phyloP scores from a whole-genome alignment of 1,139 yeast genomes.

The Candida pseudoviswanathii region DNA sequence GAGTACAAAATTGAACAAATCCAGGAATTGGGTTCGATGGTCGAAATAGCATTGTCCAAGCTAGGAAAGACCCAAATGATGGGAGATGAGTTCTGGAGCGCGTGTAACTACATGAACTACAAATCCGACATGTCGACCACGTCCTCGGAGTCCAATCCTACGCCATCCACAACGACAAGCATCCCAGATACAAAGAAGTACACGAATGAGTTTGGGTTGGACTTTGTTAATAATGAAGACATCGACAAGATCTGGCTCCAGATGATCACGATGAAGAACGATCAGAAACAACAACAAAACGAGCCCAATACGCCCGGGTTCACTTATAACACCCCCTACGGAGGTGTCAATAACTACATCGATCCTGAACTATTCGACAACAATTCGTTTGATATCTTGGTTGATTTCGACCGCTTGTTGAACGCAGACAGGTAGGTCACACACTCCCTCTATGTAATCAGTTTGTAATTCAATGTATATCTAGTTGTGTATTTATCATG shows the following conservation, averaged over 20 bases:
- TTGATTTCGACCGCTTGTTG: constrained; percentile 27
- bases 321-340: background rate
- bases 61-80: constrained; percentile 19
- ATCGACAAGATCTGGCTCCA: constrained; percentile 45
- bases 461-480: background rate
- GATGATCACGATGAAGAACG: constrained; percentile 37
- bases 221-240: constrained; percentile 33
- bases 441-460: background rate
- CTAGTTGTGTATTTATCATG: background rate
- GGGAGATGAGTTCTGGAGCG: constrained; percentile 17
- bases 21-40: constrained; percentile 29
- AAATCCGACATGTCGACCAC: constrained; percentile 3
- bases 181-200: constrained; percentile 10
- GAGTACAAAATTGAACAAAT: constrained; percentile 26
- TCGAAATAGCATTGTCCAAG: constrained; percentile 26
- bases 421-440: background rate
- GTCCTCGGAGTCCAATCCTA: constrained; percentile 6
- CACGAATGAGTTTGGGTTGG: constrained; percentile 23
- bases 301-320: background rate
- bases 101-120: constrained; percentile 11
- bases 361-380: constrained; percentile 6
- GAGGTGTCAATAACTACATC: background rate
- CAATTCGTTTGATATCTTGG: constrained; percentile 25
- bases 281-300: constrained; percentile 11
- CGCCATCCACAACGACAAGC: constrained; percentile 1